Conservation (phyloP, 140 eudicot genomes). For the Ambrosia hybrid region DNA sequence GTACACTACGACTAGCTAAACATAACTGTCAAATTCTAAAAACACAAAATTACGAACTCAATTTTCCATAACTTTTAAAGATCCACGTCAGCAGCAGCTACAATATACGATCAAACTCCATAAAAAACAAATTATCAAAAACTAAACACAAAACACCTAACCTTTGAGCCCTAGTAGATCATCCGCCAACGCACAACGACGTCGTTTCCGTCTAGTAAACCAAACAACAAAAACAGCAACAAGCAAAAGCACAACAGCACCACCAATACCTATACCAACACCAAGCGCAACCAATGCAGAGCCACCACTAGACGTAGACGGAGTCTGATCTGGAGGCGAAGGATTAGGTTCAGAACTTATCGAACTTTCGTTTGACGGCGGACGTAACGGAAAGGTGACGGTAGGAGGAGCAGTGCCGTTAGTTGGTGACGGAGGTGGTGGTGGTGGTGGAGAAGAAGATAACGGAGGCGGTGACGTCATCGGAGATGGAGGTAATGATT, state of each 20-base stretch:
- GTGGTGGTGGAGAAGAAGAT: constrained; percentile 7
- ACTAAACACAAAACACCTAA: constrained; percentile 2
- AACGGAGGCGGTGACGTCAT: constrained; percentile 40
- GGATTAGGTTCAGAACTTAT: constrained; percentile 22
- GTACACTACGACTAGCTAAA: too few relatives aligned
- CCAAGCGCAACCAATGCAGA: constrained; percentile 60
- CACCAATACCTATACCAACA: constrained; percentile 79
- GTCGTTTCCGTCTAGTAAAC: constrained; percentile 53
- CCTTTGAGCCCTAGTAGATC: constrained; percentile 44
- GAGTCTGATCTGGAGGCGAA: constrained; percentile 21
- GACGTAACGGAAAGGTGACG: constrained; percentile 22
- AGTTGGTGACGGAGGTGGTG: constrained; percentile 37
- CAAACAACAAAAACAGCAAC: constrained; percentile 55
- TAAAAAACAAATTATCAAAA: not conserved
- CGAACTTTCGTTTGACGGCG: constrained; percentile 30
- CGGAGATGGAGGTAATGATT: constrained; percentile 31
- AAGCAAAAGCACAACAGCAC: constrained; percentile 51
- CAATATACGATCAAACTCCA: too few relatives aligned
- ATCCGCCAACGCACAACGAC: constrained; percentile 25
- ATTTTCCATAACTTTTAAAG: too few relatives aligned
- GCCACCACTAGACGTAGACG: constrained; percentile 13
- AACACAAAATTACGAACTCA: too few relatives aligned
- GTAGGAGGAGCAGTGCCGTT: constrained; percentile 21
- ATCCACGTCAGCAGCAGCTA: too few relatives aligned
- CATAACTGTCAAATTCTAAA: too few relatives aligned